Conservation (phyloP, 257 asterid genomes). For the Solanum etuberosum region DNA sequence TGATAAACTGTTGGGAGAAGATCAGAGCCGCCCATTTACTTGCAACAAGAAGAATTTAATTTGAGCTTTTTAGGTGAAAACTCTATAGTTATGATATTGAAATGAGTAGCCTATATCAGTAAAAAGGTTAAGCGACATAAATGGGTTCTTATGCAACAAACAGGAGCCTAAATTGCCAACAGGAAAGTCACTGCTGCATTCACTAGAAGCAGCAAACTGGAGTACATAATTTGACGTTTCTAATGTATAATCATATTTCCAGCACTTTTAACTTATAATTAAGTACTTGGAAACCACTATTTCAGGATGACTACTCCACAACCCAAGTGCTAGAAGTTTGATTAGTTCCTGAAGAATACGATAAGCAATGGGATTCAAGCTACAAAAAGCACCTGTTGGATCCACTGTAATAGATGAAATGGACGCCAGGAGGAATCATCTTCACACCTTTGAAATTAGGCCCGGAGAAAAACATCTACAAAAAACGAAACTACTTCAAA, state of each 20-base stretch:
- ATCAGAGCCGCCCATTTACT: background rate
- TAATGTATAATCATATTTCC: background rate
- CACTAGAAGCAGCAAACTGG: background rate
- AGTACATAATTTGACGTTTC: background rate
- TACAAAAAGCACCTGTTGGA: constrained; percentile 42
- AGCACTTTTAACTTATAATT: background rate
- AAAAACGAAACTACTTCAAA: background rate
- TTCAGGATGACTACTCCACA: background rate
- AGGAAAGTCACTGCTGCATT: background rate
- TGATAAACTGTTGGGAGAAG: background rate
- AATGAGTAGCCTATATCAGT: background rate
- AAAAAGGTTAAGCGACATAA: background rate
- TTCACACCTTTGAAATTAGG: constrained; percentile 86
- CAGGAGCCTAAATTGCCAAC: background rate
- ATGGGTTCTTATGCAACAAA: background rate
- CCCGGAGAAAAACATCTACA: constrained; percentile 70
- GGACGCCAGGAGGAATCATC: constrained; percentile 93
- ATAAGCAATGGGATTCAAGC: background rate
- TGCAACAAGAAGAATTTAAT: background rate
- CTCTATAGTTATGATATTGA: background rate
- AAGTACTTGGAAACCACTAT: background rate
- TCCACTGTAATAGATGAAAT: constrained; percentile 66
- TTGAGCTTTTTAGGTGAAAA: background rate
- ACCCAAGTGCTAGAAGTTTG: background rate
- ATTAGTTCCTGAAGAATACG: background rate